Base-by-base conservation (phyloP, 495 filamentous ascomycete species). In the Penicillium antarcticum region DNA sequence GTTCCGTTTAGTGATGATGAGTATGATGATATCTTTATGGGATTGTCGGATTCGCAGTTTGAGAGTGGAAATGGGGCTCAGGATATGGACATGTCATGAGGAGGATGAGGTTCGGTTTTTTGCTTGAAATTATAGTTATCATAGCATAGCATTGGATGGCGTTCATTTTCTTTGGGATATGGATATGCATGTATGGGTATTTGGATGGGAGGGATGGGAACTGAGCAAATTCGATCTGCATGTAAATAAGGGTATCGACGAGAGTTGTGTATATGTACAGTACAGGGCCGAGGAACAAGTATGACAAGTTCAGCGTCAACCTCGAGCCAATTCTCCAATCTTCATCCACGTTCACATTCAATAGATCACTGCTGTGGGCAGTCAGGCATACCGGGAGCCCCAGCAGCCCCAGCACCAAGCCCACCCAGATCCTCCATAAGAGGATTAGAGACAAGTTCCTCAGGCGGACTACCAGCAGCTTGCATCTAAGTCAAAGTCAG, bases 401-500 rank as follows among this genome's bases (percentile, higher is more conserved):
- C 67, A 43, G 53, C 52, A 17, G 47, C 55, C 14, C 53, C 58
- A 10, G 37, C 55, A 41, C 26, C 26, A 29, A 29, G 26, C 26
- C 61, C 62, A 37, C 63, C 63, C 21, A 69, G 32, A 31, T 73
- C 67, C 24, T 63, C 71, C 61, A 71, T 63, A 34, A 68, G 63
- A n/a, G 74, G 73, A 62, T 96, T 90, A 18, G 91, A 87, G 40
- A 98, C 87, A 10, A 98, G 76, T 67, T 97, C 94, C 18, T 86
- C 78, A 2, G 94, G 94, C 7, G 92, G 94, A 35, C 87, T 90
- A 4, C 94, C 94, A 16, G 87, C 85, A 44, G 86, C 84, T 92
- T 97, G 94, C 92, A 98, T 97, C 94, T 79, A 48, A 52, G 2
- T 40, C 70, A 40, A 49, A 26, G 36, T 51, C 45, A 58, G 49